These are phyloP conservation scores for Trichoderma lentiforme DNA, from an alignment of 2,329 filamentous ascomycete genomes.

Conservation along the genomic window DNA sequence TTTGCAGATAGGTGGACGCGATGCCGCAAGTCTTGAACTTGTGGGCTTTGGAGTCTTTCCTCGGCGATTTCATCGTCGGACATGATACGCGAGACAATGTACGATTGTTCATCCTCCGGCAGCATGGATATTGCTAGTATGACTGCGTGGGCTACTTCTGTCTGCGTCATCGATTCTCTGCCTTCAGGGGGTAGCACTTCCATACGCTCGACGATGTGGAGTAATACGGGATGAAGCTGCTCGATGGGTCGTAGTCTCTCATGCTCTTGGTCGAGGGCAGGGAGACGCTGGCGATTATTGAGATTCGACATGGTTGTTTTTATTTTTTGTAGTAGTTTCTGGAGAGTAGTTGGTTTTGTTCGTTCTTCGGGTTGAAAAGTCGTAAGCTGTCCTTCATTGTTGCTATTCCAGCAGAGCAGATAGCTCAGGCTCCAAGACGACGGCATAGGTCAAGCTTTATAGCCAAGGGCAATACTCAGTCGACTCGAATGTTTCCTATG, in stretches of 20 bases:
- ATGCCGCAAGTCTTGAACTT: slow-evolving; percentile 19
- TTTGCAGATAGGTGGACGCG: not conserved
- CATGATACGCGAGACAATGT: slow-evolving; percentile 24
- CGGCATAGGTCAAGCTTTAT: not conserved
- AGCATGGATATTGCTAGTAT: slow-evolving; percentile 24
- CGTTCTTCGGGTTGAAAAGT: not conserved
- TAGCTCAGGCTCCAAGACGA: not conserved
- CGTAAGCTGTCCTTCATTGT: not conserved
- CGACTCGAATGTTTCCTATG: not conserved
- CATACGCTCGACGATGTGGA: slow-evolving; percentile 20
- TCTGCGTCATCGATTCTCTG: slow-evolving; percentile 13
- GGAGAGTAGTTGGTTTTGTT: not conserved
- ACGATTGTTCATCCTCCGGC: slow-evolving; percentile 21
- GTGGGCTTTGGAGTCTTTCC: slow-evolving; percentile 18
- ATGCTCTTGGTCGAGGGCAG: not conserved
- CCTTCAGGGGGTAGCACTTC: slow-evolving; percentile 10
- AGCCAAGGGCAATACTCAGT: not conserved
- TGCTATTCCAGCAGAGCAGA: not conserved
- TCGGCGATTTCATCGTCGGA: slow-evolving; percentile 24
- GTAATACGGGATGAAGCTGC: slow-evolving; percentile 25
- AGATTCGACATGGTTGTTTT: not conserved
- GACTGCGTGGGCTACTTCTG: slow-evolving; percentile 20
- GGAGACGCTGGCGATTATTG: not conserved
- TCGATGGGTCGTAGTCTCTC: not conserved
- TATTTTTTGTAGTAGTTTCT: not conserved